Base-by-base conservation (phyloP, 306 rosid species). In the Lablab purpureus region DNA sequence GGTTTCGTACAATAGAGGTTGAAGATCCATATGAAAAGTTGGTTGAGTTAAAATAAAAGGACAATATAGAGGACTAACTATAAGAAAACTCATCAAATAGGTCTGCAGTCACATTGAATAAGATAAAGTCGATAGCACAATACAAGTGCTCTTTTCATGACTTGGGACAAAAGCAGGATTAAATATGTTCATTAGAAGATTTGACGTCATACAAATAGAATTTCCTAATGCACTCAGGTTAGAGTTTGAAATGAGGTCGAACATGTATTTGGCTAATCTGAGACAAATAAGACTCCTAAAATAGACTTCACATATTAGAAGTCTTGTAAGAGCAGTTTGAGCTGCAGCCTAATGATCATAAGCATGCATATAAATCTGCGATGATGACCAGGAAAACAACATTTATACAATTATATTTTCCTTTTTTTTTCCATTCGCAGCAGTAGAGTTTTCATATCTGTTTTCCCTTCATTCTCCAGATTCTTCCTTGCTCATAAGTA, bases 401-500 rank as follows among this genome's bases (percentile, higher is more conserved):
- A 54, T 54, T 54, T 54, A 13, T 55, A 1, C 55, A 51, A 49
- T 28, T 63, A 41, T 9, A 36, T 21, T 59, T 60, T 19, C 40
- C 23, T 63, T 13, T 25, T 15, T n/a, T 67, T 49, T 67, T 68
- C 22, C 41, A 22, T 49, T 7, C 27, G 58, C 51, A 49, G n/a
- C 28, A 59, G 34, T 54, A 13, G 55, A 10, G 21, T 30, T 23
- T 74, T 37, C 14, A 14, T 52, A 51, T 52, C 37, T 51, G 28
- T 41, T 81, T 46, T 43, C 65, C 50, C 58, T 68, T 28, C 40
- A 7, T 34, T 55, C 58, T 71, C 50, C 76, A 75, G 13, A 62
- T 27, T 69, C 46, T 76, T 62, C 63, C 51, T 70, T 75, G 55
- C 79, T 63, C 64, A 36, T 60, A 69, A 23, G 63, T 52, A 45